phyloP scores from a whole-genome alignment of 2,329 filamentous ascomycete genomes.

The Graphilbum ipis-grandicollis region DNA sequence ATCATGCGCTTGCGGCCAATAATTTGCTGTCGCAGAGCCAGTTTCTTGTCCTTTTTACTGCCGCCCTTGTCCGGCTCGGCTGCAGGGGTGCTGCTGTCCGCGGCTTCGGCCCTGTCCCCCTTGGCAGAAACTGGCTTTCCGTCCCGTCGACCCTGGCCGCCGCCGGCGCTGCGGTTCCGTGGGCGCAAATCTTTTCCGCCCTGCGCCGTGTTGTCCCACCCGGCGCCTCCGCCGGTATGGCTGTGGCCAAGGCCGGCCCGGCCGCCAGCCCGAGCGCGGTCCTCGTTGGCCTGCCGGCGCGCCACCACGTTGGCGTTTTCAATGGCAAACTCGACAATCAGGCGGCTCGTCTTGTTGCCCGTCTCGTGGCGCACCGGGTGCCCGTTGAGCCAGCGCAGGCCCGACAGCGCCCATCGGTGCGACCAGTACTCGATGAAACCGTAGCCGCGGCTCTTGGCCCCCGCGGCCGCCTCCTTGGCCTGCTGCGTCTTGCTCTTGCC shows the following conservation, averaged over 20 bases:
- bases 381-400: constrained; percentile 82
- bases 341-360: constrained; percentile 61
- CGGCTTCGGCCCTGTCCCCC: neutral
- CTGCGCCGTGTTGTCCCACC: too few species aligned
- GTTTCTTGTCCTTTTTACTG: constrained; percentile 14
- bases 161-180: too few species aligned
- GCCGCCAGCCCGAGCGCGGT: constrained; percentile 14
- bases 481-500: constrained; percentile 25
- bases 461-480: constrained; percentile 36
- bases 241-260: constrained; percentile 7
- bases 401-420: constrained; percentile 89
- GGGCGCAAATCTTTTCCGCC: too few species aligned
- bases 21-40: constrained; percentile 48
- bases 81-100: neutral
- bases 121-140: neutral
- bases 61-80: neutral
- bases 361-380: constrained; percentile 38
- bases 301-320: constrained; percentile 95
- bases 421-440: constrained; percentile 95
- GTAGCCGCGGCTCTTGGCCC: constrained; percentile 59
- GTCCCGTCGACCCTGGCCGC: constrained; percentile 22
- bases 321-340: constrained; percentile 95
- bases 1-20: constrained; percentile 72
- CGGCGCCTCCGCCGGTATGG: too few species aligned
- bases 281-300: constrained; percentile 49